These are phyloP conservation scores for Nicotiana noctiflora DNA, from an alignment of 257 asterid species.

Conservation along the genomic window DNA sequence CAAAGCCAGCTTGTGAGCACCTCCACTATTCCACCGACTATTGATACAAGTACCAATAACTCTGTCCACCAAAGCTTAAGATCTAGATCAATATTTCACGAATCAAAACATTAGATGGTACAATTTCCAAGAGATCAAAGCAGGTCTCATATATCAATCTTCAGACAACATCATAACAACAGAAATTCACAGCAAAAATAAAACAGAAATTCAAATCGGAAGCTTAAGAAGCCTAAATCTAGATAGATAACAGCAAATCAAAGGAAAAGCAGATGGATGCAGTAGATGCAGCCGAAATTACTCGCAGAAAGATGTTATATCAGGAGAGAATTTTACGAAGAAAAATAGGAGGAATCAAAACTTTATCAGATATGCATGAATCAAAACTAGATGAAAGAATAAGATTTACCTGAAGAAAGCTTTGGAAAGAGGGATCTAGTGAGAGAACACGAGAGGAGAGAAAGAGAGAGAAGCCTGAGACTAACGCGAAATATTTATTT, in stretches of 20 bases:
- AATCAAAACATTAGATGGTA: background rate
- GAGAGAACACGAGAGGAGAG: background rate
- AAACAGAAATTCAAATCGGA: background rate
- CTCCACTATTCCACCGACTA: too few relatives aligned
- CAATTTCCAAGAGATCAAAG: background rate
- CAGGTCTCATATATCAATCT: background rate
- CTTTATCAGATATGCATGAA: too few relatives aligned
- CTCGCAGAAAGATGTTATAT: too few relatives aligned
- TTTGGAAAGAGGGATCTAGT: background rate
- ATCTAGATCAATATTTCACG: constrained; percentile 4
- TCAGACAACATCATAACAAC: background rate
- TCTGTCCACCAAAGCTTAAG: background rate
- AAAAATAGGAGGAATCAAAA: too few relatives aligned
- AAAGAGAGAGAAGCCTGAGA: background rate
- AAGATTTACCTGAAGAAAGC: background rate
- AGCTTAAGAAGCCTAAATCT: background rate
- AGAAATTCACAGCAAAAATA: background rate
- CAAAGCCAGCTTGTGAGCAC: too few relatives aligned
- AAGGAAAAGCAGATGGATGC: too few relatives aligned
- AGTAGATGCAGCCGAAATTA: too few relatives aligned
- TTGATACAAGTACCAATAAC: background rate
- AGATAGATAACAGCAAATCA: background rate
- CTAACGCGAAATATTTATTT: background rate
- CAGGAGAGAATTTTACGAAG: too few relatives aligned
- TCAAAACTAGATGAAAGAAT: background rate